A percentile compares a stretch with the other conserved stretches of the same genome.
These are phyloP conservation scores for Circinella umbellata DNA, from an alignment of 371 early-diverging fungal genomes.

Conservation along the genomic window DNA sequence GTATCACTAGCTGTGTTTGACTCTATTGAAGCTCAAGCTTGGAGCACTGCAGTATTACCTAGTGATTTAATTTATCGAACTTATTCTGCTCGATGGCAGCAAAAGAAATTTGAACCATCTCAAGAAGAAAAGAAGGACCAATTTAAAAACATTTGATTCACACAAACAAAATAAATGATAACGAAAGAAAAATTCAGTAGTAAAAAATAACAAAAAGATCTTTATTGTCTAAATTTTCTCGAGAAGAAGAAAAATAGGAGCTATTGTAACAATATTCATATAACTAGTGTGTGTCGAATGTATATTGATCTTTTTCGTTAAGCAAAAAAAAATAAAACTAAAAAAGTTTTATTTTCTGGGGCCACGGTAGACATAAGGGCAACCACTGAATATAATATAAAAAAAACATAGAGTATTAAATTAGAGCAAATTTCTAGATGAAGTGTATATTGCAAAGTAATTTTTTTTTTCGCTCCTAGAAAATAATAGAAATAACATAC, in stretches of 20 bases:
- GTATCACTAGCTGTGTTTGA: constrained; percentile 13
- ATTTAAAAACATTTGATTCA: neutral
- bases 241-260: too few relatives aligned
- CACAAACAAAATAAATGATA: too few relatives aligned
- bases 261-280: too few relatives aligned
- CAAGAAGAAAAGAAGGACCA: constrained; percentile 25
- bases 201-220: too few relatives aligned
- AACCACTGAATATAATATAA: constrained; percentile 3
- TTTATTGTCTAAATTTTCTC: too few relatives aligned
- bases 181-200: too few relatives aligned
- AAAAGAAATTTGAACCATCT: constrained; percentile 2
- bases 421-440: too few relatives aligned
- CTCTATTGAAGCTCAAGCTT: constrained; percentile 40
- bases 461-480: too few relatives aligned
- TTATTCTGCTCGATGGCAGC: constrained; percentile 25
- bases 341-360: neutral
- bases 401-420: neutral
- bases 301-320: too few relatives aligned
- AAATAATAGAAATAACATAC: neutral
- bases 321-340: too few relatives aligned
- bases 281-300: too few relatives aligned
- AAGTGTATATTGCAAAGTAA: too few relatives aligned
- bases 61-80: constrained; percentile 35
- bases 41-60: constrained; percentile 39
- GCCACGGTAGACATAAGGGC: constrained; percentile 12